Conservation (phyloP, 1,284 basidiomycete species). For the Schizophyllum amplum region DNA sequence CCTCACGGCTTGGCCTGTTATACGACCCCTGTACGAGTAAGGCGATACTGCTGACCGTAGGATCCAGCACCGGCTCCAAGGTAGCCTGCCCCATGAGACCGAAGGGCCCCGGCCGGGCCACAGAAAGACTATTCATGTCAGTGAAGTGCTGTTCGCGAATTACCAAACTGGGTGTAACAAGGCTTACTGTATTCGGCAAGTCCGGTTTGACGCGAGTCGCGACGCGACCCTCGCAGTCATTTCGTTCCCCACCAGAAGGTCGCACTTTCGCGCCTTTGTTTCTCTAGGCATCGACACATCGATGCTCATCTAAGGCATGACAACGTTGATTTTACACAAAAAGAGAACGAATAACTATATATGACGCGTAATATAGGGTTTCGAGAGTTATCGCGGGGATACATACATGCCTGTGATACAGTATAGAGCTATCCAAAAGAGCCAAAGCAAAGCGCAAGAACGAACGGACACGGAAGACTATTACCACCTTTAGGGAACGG, state of each 20-base stretch:
- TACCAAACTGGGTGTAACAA: too few relatives aligned
- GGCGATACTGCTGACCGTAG: too few relatives aligned
- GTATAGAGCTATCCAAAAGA: background rate
- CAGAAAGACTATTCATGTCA: too few relatives aligned
- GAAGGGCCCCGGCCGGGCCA: too few relatives aligned
- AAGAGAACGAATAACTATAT: background rate
- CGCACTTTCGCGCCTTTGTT: background rate
- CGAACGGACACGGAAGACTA: background rate
- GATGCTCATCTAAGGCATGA: background rate
- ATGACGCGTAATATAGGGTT: background rate
- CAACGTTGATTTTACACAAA: background rate
- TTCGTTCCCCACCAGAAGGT: background rate
- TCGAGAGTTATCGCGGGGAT: background rate
- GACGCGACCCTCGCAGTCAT: background rate
- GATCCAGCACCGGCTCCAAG: too few relatives aligned
- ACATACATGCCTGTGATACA: background rate
- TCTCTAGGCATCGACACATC: background rate
- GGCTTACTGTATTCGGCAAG: background rate
- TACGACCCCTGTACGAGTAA: too few relatives aligned
- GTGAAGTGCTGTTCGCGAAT: too few relatives aligned
- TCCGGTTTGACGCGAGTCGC: background rate
- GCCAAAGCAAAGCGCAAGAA: background rate
- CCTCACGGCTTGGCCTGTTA: too few relatives aligned
- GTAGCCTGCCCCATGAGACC: too few relatives aligned
- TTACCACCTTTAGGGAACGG: background rate